These are phyloP conservation scores for Cercospora beticola DNA, from an alignment of 2,329 filamentous ascomycete genomes.

Conservation along the genomic window DNA sequence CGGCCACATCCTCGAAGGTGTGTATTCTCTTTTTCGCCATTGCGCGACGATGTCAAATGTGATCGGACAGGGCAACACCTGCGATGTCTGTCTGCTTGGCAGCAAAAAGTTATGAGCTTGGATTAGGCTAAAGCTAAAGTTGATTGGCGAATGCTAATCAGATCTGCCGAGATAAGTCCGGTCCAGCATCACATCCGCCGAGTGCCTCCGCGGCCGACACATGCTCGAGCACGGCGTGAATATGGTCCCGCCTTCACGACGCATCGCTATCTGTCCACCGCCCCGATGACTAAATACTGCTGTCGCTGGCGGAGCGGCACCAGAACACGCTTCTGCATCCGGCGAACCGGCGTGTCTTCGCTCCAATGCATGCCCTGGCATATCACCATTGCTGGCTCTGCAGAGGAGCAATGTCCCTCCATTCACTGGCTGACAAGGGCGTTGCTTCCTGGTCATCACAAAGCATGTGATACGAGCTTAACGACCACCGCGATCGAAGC, in stretches of 20 bases:
- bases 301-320: neutral
- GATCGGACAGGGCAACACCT: neutral
- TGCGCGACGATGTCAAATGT: neutral
- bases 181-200: neutral
- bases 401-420: neutral
- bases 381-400: neutral
- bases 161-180: neutral
- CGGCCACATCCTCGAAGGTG: slow-evolving; percentile 80
- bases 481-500: neutral
- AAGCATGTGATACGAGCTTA: neutral
- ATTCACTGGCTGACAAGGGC: neutral
- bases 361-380: neutral
- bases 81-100: neutral
- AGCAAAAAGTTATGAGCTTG: neutral
- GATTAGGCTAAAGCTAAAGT: neutral
- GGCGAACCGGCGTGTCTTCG: neutral
- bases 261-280: neutral
- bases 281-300: neutral
- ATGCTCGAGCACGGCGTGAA: neutral
- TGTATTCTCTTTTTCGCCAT: slow-evolving; percentile 47
- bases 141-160: neutral
- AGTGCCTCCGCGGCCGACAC: neutral
- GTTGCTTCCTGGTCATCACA: neutral
- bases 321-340: neutral
- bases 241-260: neutral